phyloP scores from a whole-genome alignment of 2,329 filamentous ascomycete species.

The Chrysoporthe austroafricana region DNA sequence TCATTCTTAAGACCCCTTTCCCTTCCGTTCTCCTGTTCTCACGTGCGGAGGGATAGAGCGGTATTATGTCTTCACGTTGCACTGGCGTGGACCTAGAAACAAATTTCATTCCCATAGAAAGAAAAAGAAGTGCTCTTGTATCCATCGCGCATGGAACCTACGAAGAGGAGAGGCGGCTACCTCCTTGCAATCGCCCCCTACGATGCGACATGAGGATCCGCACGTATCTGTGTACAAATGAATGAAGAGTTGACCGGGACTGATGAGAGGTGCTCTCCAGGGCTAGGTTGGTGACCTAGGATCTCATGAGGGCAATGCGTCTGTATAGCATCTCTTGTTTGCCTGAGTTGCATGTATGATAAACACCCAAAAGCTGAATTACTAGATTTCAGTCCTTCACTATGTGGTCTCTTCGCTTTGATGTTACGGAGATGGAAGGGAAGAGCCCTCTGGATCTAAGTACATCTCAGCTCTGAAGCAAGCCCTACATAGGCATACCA shows the following conservation, averaged over 20 bases:
- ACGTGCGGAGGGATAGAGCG: constrained; percentile 5
- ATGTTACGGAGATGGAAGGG: no score
- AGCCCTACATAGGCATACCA: no score
- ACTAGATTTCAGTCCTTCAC: constrained; percentile 16
- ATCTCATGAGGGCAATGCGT: neutral
- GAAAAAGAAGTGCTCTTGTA: constrained; percentile 4
- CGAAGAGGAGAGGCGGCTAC: neutral
- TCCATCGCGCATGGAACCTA: neutral
- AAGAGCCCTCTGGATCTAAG: no score
- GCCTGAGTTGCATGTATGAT: constrained; percentile 24
- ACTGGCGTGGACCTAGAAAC: constrained; percentile 22
- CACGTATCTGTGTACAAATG: constrained; percentile 14
- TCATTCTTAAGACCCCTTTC: neutral
- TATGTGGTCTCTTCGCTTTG: neutral
- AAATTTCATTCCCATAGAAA: constrained; percentile 17
- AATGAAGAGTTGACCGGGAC: constrained; percentile 13
- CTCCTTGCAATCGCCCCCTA: neutral
- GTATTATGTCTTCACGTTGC: constrained; percentile 20
- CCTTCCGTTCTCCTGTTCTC: neutral
- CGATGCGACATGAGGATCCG: constrained; percentile 3
- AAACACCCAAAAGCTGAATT: constrained; percentile 26
- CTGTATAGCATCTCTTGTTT: constrained; percentile 14
- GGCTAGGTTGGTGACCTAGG: neutral
- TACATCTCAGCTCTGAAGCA: no score
- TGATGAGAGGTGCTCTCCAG: neutral